Conservation (phyloP, 768 basidiomycete species). For the Epithele typhae region DNA sequence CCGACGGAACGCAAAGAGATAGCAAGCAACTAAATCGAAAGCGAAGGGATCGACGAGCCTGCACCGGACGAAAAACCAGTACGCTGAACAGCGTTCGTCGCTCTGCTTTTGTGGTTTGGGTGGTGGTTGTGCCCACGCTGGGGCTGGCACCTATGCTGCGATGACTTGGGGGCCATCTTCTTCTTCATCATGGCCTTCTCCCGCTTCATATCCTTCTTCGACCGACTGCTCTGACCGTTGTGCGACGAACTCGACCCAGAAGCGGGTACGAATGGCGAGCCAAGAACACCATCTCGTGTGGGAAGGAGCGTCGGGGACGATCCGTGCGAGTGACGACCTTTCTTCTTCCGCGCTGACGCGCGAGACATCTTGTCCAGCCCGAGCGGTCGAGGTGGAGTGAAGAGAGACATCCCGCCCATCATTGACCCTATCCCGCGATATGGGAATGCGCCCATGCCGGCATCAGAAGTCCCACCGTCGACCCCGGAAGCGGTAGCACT, state of each 20-base stretch:
- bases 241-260: constrained; percentile 18
- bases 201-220: constrained; percentile 54
- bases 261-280: constrained; percentile 40
- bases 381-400: constrained; percentile 15
- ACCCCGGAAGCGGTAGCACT: constrained; percentile 19
- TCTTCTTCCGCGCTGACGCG: constrained; percentile 18
- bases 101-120: constrained; percentile 60
- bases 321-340: constrained; percentile 20
- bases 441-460: constrained; percentile 26
- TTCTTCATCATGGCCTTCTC: constrained; percentile 64
- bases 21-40: constrained; percentile 14
- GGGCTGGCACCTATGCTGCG: constrained; percentile 32
- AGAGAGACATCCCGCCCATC: constrained; percentile 13
- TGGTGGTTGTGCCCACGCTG: constrained; percentile 58
- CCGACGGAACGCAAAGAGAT: not conserved
- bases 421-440: constrained; percentile 18
- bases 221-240: constrained; percentile 32
- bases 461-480: constrained; percentile 34
- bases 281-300: constrained; percentile 47
- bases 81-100: constrained; percentile 52
- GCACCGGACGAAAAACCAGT: constrained; percentile 27
- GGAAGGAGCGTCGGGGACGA: constrained; percentile 31
- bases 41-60: constrained; percentile 20
- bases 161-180: constrained; percentile 44
- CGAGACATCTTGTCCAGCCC: constrained; percentile 19